Percentiles rank a stretch among this genome's conserved stretches.
These are phyloP conservation scores for Camellia sinensis DNA, from an alignment of 148 eudicot species.

Conservation along the genomic window DNA sequence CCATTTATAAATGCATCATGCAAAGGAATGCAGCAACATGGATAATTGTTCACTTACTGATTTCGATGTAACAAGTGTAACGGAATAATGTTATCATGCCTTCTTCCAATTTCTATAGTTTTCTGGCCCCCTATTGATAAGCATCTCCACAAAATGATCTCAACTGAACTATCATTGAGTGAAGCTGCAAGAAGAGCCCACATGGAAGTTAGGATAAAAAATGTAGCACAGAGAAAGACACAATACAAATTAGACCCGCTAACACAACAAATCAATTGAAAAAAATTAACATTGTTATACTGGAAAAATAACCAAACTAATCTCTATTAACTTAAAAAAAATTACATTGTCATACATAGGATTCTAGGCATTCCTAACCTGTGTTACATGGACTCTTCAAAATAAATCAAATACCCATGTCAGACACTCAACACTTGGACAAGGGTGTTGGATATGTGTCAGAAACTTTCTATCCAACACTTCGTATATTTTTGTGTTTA, in stretches of 20 bases:
- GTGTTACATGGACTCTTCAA: too few species aligned
- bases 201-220: conserved; percentile 3
- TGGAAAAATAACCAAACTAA: too few species aligned
- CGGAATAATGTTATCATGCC: conserved; percentile 21
- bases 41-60: conserved; percentile 46
- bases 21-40: conserved; percentile 12
- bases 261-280: neutral
- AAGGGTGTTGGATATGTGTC: too few species aligned
- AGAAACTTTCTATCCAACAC: too few species aligned
- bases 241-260: neutral
- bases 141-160: conserved; percentile 25
- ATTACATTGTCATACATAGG: too few species aligned
- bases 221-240: neutral
- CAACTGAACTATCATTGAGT: conserved; percentile 19
- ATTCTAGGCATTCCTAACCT: too few species aligned
- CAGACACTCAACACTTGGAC: too few species aligned
- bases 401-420: too few species aligned
- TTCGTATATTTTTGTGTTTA: too few species aligned
- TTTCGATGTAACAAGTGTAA: conserved; percentile 32
- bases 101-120: conserved; percentile 23
- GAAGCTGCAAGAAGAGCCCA: conserved; percentile 38
- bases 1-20: neutral
- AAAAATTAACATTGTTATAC: too few species aligned
- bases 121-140: conserved; percentile 22
- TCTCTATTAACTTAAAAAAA: too few species aligned